phyloP scores from a whole-genome alignment of 352 stramenopile species.

The Phytophthora meadii region DNA sequence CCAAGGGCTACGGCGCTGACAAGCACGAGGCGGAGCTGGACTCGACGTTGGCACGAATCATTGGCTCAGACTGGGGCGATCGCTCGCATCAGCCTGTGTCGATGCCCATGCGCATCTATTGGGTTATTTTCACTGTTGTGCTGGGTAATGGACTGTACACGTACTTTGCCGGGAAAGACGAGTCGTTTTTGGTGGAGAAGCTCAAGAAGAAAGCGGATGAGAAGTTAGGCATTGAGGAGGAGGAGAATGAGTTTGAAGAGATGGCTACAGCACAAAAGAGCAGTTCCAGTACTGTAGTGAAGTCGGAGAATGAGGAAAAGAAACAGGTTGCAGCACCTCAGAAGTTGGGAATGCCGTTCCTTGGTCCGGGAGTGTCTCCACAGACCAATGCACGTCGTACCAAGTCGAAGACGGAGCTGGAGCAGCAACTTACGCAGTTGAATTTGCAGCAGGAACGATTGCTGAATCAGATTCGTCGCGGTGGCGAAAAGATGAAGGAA shows the following conservation, averaged over 20 bases:
- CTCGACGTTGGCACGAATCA: constrained; percentile 67
- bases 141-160: constrained; percentile 70
- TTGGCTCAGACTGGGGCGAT: constrained; percentile 81
- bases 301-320: not conserved
- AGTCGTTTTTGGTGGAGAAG: constrained; percentile 62
- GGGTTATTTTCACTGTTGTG: constrained; percentile 65
- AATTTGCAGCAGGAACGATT: constrained; percentile 42
- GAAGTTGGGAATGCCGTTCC: constrained; percentile 46
- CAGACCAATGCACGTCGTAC: constrained; percentile 14
- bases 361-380: constrained; percentile 31
- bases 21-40: constrained; percentile 61
- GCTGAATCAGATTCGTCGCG: constrained; percentile 27
- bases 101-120: constrained; percentile 77
- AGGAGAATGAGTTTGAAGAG: constrained; percentile 53
- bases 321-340: constrained; percentile 1
- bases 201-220: constrained; percentile 62
- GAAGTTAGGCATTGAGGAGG: constrained; percentile 52
- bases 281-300: not conserved
- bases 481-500: constrained; percentile 29
- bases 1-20: constrained; percentile 34
- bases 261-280: constrained; percentile 29
- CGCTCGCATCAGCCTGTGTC: constrained; percentile 70
- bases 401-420: constrained; percentile 49
- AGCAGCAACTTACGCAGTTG: constrained; percentile 50
- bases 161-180: constrained; percentile 59